Base-by-base conservation (phyloP, 2,329 filamentous ascomycete genomes). In the Xylariaceae sp. region DNA sequence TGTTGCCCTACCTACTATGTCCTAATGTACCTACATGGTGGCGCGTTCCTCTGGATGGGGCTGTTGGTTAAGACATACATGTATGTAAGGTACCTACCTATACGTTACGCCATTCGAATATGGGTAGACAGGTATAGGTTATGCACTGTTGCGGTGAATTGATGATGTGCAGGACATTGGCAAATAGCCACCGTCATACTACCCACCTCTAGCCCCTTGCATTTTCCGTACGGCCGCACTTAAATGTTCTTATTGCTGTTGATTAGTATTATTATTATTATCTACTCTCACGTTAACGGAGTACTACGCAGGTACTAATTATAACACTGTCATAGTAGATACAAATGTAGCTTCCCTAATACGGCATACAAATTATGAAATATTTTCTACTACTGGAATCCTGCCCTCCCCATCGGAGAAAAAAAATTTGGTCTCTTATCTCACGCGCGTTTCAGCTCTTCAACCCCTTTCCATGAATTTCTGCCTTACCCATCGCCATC, bases 101-200 rank as follows among this genome's bases (percentile, higher is more conserved):
- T n/a, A n/a, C n/a, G n/a, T n/a, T n/a, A n/a, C n/a, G n/a, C n/a
- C n/a, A n/a, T n/a, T n/a, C n/a, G n/a, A n/a, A n/a, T n/a, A n/a
- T n/a, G n/a, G n/a, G n/a, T n/a, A n/a, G n/a, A n/a, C n/a, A n/a
- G n/a, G n/a, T n/a, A n/a, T n/a, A n/a, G n/a, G n/a, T 37, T 37
- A 52, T 27, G 46, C 49, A 53, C 32, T 40, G 27, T 27, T 33
- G 37, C 56, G 49, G 49, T 44, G 33, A 53, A 56, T 54, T 48
- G 29, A 59, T 59, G 57, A 57, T 59, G 49, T 57, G 57, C 57
- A 57, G 57, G 18, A 33, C 44, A 40, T 46, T 39, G 24, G 44
- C 27, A 24, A 35, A 46, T 33, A 39, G 43, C 44, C 53, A 43
- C 49, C 27, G 47, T 11, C 36, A 37, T 49, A 53, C 32, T 40